Evolutionary conservation across 1,139 yeast genomes (phyloP), one percentile per base, ranked within the genome.

Genomic region (Nadsonia starkeyi-henricii): DNA sequence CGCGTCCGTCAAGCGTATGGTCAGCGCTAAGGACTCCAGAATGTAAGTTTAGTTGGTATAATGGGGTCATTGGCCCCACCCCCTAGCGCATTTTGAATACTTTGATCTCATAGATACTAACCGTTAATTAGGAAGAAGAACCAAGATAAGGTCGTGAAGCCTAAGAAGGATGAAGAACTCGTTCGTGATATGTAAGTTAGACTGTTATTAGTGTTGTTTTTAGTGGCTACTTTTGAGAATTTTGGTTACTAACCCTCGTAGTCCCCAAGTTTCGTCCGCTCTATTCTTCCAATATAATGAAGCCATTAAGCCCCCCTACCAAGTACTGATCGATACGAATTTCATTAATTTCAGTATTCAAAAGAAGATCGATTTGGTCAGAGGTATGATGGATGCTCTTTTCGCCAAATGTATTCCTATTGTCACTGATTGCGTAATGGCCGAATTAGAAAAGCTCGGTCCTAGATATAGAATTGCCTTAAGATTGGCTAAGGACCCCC

Each of bases 381-480:
- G 89, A 58, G 98, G 96, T 8, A 81, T 91, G 81, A 91, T 91
- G 97, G 97, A 91, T 64, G 77, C 94, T 51, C 70, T 91, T 42
- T 82, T 81, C 65, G 98, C 98, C 48, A 85, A 93, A 62, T 88
- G 97, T 70, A 85, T 89, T 45, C 98, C 98, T 4, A 77, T 89
- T 47, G 81, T 91, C 45, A 91, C 98, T 2, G 98, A 91, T 66
- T 91, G 98, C 70, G 98, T 91, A 33, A 79, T 91, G 83, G 98
- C 98, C 0, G 98, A 91, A 70, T 72, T 91, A 64, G 98, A 91
- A 62, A 91, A 93, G 64, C 72, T 91, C 52, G 98, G 98, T 0
- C 95, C 95, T 26, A 86, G 82, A 62, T 91, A 85, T 65, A 74
- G 97, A 62, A 91, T 91, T 55, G 98, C 98, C 1, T 72, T 91